These are phyloP conservation scores for Clavispora carvajalis DNA, from an alignment of 805 yeast species.

Conservation along the genomic window DNA sequence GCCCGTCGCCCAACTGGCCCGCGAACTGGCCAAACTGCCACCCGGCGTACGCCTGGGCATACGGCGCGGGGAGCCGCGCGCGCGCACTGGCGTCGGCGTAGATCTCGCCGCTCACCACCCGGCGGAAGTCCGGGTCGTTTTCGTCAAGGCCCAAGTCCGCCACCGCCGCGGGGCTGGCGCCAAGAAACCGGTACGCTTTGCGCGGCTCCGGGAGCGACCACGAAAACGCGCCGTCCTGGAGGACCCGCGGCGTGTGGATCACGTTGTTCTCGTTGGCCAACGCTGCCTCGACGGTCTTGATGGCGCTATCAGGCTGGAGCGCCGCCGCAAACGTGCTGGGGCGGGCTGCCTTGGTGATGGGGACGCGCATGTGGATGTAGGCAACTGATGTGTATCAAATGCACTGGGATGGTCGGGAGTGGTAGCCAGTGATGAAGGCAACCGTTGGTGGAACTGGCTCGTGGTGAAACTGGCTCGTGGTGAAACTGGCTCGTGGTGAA, in stretches of 20 bases:
- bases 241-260: conserved; percentile 32
- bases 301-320: conserved; percentile 26
- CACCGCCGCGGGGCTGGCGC: conserved; percentile 58
- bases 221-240: conserved; percentile 61
- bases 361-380: neutral
- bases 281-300: conserved; percentile 24
- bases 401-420: too few relatives aligned
- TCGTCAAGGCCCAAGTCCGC: conserved; percentile 53
- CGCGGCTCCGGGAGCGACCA: conserved; percentile 66
- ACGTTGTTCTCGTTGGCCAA: conserved; percentile 24
- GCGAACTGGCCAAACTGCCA: conserved; percentile 96
- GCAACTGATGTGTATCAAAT: too few relatives aligned
- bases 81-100: conserved; percentile 21
- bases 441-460: too few relatives aligned
- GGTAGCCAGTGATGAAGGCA: too few relatives aligned
- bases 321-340: conserved; percentile 19
- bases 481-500: too few relatives aligned
- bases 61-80: conserved; percentile 54
- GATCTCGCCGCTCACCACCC: conserved; percentile 57
- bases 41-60: conserved; percentile 91
- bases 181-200: conserved; percentile 46
- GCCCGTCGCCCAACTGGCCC: conserved; percentile 95
- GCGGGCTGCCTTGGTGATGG: neutral
- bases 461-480: too few relatives aligned
- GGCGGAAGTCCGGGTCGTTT: conserved; percentile 41